Base-by-base conservation (phyloP, 164 flowering plant species). In the Liquidambar formosana region DNA sequence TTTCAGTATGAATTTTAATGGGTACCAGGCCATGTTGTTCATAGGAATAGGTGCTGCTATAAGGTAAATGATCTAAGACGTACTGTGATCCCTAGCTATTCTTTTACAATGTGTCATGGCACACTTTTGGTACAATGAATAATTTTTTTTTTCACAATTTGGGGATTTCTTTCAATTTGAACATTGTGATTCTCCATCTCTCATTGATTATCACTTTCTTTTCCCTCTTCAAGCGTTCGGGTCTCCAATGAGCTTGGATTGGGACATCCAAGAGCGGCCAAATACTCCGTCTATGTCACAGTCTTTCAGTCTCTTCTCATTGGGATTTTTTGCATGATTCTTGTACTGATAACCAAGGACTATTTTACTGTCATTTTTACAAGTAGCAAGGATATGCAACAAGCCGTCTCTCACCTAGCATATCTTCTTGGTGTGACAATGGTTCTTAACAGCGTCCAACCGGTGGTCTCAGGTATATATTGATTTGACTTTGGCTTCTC, bases 201-300 rank as follows among this genome's bases (percentile, higher is more conserved):
- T 10, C 45, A 26, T 19, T 59, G 2, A 59, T 59, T 59, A 59
- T 10, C 44, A 33, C n/a, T 28, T 59, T 13, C 10, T 14, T 56
- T 45, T 57, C 11, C 52, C 19, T 26, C 22, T 52, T 11, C 78
- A 88, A n/a, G 92, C 51, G 86, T 86, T 18, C 79, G 88, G 10
- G 92, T 88, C 22, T 86, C 88, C 16, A 88, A 88, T 43, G 92
- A 88, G 75, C 90, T 88, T 15, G 92, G 92, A 22, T 10, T 45
- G 3, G 78, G 85, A 23, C 85, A 52, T 75, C 84, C 90, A 10
- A 76, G 80, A 71, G 81, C 88, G 10, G 79, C 90, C 10, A 86
- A 86, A 71, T 88, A 81, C 54, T 65, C 84, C 0, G 88, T 86
- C 48, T 80, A 74, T 59, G 77, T 76, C 44, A 73, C 85, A n/a